Percentiles rank a stretch among this genome's conserved stretches.
These are phyloP conservation scores for Diaporthe nobilis DNA, from an alignment of 2,329 filamentous ascomycete species.

Conservation along the genomic window DNA sequence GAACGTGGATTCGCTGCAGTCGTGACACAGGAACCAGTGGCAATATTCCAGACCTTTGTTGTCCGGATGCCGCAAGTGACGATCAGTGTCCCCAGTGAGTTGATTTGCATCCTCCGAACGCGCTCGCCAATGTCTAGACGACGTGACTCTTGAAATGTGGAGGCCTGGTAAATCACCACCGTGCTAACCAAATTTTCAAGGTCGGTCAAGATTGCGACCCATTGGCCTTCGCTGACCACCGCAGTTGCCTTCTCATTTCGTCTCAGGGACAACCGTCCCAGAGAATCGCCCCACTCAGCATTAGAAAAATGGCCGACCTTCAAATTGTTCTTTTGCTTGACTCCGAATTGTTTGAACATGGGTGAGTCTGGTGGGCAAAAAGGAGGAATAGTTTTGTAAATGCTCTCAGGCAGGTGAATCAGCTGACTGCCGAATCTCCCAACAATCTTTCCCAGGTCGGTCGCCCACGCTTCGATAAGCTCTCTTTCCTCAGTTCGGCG, in stretches of 20 bases:
- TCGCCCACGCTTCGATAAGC: conserved; percentile 51
- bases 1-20: conserved; percentile 44
- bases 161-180: conserved; percentile 44
- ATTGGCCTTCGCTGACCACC: conserved; percentile 37
- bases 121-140: conserved; percentile 45
- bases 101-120: conserved; percentile 45
- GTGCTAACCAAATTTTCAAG: background rate
- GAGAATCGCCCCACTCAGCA: conserved; percentile 47
- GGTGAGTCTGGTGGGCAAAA: conserved; percentile 55
- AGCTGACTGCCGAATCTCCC: conserved; percentile 53
- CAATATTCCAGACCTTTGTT: conserved; percentile 48
- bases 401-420: conserved; percentile 48
- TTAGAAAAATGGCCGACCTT: conserved; percentile 41
- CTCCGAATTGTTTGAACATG: conserved; percentile 52
- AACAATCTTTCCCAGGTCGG: conserved; percentile 53
- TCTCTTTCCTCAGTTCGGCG: conserved; percentile 41
- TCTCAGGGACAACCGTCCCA: conserved; percentile 45
- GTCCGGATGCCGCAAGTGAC: conserved; percentile 49
- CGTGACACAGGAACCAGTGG: conserved; percentile 46
- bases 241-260: conserved; percentile 36
- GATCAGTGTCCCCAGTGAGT: conserved; percentile 44
- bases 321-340: conserved; percentile 42
- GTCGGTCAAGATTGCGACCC: conserved; percentile 40
- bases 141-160: conserved; percentile 45
- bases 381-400: conserved; percentile 55